These are phyloP conservation scores for Kluyveromyces sp. DNA, from an alignment of 1,139 yeast genomes.

Conservation along the genomic window DNA sequence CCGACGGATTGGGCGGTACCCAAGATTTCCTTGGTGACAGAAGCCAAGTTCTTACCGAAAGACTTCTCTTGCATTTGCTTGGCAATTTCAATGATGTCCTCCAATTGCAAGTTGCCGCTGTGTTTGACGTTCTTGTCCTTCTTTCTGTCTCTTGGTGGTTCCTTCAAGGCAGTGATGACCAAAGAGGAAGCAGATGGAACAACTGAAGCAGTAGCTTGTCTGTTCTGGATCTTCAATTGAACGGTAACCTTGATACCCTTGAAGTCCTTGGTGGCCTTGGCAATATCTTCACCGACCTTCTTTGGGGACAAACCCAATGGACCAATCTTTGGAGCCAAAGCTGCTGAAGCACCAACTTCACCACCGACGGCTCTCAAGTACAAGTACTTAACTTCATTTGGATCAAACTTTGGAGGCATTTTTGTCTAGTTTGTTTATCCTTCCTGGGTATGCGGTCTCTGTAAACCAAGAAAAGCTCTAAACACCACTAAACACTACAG, in stretches of 20 bases:
- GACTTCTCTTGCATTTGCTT: slow-evolving; percentile 97
- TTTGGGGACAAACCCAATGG: slow-evolving; percentile 99
- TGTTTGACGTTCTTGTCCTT: slow-evolving; percentile 99
- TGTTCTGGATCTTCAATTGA: slow-evolving; percentile 97
- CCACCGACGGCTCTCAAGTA: slow-evolving; percentile 99
- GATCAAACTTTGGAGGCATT: slow-evolving; percentile 98
- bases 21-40: slow-evolving; percentile 96
- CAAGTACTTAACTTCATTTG: slow-evolving; percentile 95
- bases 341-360: slow-evolving; percentile 99
- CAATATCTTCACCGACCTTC: slow-evolving; percentile 99
- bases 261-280: slow-evolving; percentile 98
- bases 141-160: slow-evolving; percentile 99
- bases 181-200: slow-evolving; percentile 99
- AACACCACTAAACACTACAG: not conserved
- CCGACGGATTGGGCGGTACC: slow-evolving; percentile 99
- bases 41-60: slow-evolving; percentile 94
- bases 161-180: slow-evolving; percentile 98
- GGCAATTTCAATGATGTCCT: slow-evolving; percentile 95
- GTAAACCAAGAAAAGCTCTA: not conserved
- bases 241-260: slow-evolving; percentile 99
- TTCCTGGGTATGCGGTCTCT: slow-evolving; percentile 13
- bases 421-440: slow-evolving; percentile 24
- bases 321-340: slow-evolving; percentile 99
- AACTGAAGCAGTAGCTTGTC: slow-evolving; percentile 98
- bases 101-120: slow-evolving; percentile 97